A percentile compares a stretch with the other conserved stretches of the same genome.
These are phyloP conservation scores for Aegilops speltoides DNA, from an alignment of 176 grass and related monocot species.

Conservation along the genomic window DNA sequence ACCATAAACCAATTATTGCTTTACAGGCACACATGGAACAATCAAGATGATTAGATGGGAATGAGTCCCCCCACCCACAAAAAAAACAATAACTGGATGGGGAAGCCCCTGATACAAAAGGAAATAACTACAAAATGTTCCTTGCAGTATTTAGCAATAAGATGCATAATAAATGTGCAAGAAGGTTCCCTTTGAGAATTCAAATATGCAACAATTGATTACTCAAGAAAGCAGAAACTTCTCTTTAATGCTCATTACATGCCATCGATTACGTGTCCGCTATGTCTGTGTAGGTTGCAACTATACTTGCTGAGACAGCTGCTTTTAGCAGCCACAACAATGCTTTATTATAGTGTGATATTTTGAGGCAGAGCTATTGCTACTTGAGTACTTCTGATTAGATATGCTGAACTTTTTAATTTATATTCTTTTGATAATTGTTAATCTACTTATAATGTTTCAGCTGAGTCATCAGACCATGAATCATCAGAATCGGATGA, in stretches of 20 bases:
- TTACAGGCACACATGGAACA: neutral
- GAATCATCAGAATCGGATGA: constrained; percentile 93
- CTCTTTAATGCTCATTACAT: neutral
- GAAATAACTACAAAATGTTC: neutral
- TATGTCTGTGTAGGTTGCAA: neutral
- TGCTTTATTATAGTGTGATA: constrained; percentile 16
- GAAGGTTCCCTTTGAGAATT: neutral
- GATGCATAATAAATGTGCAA: constrained; percentile 1
- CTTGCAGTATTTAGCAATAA: constrained; percentile 19
- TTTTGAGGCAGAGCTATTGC: neutral
- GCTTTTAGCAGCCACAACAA: neutral
- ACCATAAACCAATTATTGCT: constrained; percentile 2
- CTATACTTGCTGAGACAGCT: neutral
- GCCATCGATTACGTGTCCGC: constrained; percentile 6
- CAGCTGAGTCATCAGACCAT: constrained; percentile 90
- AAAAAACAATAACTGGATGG: neutral
- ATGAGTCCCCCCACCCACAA: neutral
- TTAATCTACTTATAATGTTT: constrained; percentile 38
- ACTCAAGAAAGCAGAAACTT: neutral
- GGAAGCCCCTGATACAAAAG: neutral
- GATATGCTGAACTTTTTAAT: constrained; percentile 17
- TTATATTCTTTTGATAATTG: constrained; percentile 1
- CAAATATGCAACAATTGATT: neutral
- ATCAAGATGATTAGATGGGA: neutral
- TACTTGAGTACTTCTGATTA: constrained; percentile 13